These are phyloP conservation scores for Epichloe bromicola DNA, from an alignment of 2,329 filamentous ascomycete species.

Conservation along the genomic window DNA sequence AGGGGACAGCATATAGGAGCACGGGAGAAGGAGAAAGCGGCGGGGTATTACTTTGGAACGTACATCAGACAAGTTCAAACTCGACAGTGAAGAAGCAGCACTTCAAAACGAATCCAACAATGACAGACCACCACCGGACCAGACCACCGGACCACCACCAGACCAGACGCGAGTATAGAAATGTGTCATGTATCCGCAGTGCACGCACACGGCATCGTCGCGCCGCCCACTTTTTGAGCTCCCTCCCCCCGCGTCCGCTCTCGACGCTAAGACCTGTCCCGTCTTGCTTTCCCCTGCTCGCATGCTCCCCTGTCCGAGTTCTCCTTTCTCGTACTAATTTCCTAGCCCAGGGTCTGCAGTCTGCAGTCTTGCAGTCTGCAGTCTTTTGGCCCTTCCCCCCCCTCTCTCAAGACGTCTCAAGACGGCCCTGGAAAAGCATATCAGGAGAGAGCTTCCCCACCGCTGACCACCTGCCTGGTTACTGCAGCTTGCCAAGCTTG, in stretches of 20 bases:
- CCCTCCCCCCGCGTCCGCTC: slow-evolving; percentile 1
- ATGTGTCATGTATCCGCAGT: background rate
- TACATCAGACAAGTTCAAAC: background rate
- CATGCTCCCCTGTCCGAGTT: background rate
- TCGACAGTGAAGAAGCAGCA: no score
- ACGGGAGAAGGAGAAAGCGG: no score
- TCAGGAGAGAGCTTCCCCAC: slow-evolving; percentile 5
- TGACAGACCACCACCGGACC: no score
- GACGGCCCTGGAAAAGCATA: slow-evolving; percentile 5
- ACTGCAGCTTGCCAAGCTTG: background rate
- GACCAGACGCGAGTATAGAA: no score
- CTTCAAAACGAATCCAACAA: no score
- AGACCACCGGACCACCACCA: no score
- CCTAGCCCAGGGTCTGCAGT: background rate
- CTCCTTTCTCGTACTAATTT: slow-evolving; percentile 1
- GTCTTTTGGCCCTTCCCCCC: background rate
- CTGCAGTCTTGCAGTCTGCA: background rate
- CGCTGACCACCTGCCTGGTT: background rate
- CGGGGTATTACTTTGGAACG: background rate
- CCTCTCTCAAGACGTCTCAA: background rate
- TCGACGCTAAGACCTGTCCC: background rate
- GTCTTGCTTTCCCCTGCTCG: background rate
- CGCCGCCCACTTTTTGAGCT: background rate
- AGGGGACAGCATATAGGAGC: no score
- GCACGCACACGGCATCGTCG: background rate